Evolutionary conservation across 768 basidiomycete species (phyloP).

Genomic region (Suillus luteus): DNA sequence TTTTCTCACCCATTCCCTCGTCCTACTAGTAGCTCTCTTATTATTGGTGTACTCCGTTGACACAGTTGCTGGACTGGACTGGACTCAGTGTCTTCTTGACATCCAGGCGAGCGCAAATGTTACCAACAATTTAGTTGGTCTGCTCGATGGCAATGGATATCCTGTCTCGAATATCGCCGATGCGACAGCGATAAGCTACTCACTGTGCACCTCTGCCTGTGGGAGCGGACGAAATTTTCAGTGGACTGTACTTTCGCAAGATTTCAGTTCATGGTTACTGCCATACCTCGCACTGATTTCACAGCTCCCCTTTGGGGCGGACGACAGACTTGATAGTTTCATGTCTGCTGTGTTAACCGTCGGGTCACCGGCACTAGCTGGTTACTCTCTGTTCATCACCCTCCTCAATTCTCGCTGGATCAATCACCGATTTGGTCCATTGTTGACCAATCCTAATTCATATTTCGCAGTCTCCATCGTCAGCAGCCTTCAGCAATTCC

Average conservation of each 20-base stretch:
- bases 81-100: not conserved
- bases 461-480: constrained; percentile 30
- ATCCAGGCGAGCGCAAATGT: not conserved
- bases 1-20: not conserved
- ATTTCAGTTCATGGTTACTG: constrained; percentile 47
- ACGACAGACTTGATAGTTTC: constrained; percentile 40
- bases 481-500: constrained; percentile 40
- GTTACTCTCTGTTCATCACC: constrained; percentile 48
- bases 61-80: not conserved
- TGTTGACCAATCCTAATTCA: constrained; percentile 26
- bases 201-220: not conserved
- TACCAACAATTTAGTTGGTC: not conserved
- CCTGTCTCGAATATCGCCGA: not conserved
- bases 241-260: constrained; percentile 29
- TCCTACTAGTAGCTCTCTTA: not conserved
- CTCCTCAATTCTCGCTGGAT: constrained; percentile 47
- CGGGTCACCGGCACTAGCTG: constrained; percentile 47
- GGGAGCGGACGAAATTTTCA: constrained; percentile 6
- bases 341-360: constrained; percentile 44
- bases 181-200: not conserved
- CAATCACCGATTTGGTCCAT: constrained; percentile 29
- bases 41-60: not conserved
- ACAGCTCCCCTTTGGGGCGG: constrained; percentile 50
- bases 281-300: constrained; percentile 52
- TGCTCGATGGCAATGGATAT: not conserved